Conservation (phyloP, 2,329 filamentous ascomycete species). For the Bipolaris victoriae region DNA sequence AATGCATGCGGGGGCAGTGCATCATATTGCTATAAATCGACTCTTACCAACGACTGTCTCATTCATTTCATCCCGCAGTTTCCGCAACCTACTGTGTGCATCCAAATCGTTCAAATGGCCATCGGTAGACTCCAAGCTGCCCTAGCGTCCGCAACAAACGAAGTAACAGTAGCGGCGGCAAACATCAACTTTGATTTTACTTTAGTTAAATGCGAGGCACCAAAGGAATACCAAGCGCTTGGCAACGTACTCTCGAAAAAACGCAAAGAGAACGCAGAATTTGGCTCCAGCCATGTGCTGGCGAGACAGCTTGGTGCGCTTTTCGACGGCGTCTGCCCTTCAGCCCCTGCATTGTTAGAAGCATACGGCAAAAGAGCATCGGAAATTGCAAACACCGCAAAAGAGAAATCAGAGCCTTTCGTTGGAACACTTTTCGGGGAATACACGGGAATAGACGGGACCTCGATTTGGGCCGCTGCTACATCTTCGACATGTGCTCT, state of each 20-base stretch:
- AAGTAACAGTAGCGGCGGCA: slow-evolving; percentile 19
- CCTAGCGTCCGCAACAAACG: slow-evolving; percentile 14
- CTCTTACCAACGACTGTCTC: too few relatives aligned
- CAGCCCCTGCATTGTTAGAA: slow-evolving; percentile 41
- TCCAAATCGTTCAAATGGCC: background rate
- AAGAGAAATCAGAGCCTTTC: background rate
- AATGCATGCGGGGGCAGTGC: background rate
- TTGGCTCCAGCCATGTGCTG: slow-evolving; percentile 46
- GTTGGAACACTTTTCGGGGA: slow-evolving; percentile 19
- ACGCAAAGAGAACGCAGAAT: slow-evolving; percentile 48
- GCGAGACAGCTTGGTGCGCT: slow-evolving; percentile 51
- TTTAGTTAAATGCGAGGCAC: slow-evolving; percentile 51
- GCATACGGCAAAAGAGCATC: slow-evolving; percentile 47
- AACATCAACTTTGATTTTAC: slow-evolving; percentile 54
- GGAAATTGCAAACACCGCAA: slow-evolving; percentile 13
- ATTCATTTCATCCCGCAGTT: background rate
- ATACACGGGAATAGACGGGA: slow-evolving; percentile 40
- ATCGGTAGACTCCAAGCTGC: slow-evolving; percentile 1
- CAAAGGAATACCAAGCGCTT: slow-evolving; percentile 45
- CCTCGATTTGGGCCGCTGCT: slow-evolving; percentile 49
- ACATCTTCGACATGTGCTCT: slow-evolving; percentile 42
- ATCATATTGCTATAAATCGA: background rate
- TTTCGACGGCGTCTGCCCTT: slow-evolving; percentile 46
- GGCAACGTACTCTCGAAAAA: slow-evolving; percentile 38
- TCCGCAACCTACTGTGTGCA: background rate